Evolutionary conservation across 75 land plant species (phyloP).

Genomic region (Picea glauca): DNA sequence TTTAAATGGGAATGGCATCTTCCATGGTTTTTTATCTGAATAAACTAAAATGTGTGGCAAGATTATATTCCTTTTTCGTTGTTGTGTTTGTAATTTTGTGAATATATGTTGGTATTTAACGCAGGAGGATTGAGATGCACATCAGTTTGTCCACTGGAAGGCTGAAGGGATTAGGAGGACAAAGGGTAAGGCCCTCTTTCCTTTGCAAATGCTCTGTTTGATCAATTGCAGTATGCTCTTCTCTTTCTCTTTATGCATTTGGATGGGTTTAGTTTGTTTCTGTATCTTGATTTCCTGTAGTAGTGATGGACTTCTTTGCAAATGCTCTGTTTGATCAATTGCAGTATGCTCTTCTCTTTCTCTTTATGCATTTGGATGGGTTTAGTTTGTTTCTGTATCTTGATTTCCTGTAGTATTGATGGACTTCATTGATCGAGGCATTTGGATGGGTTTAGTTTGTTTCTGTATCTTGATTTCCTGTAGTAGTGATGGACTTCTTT

Average conservation of each 20-base stretch:
- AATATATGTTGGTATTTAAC: background rate
- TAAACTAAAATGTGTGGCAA: background rate
- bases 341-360: background rate
- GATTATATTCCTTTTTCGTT: background rate
- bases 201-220: background rate
- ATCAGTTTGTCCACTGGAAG: background rate
- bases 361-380: background rate
- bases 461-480: background rate
- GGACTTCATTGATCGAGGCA: background rate
- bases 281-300: background rate
- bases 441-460: background rate
- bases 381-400: background rate
- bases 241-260: background rate
- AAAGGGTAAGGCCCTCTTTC: background rate
- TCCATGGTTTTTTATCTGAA: background rate
- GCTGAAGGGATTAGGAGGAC: background rate
- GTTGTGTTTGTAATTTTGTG: background rate
- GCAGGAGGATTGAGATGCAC: conserved; percentile 5
- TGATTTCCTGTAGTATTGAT: background rate
- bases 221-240: background rate
- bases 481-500: background rate
- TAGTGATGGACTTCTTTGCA: background rate
- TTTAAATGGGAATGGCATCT: background rate
- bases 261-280: background rate
- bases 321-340: background rate